A percentile compares a stretch with the other conserved stretches of the same genome.
These are phyloP conservation scores for Hanseniaspora uvarum DNA, from an alignment of 1,139 yeast species.

Conservation along the genomic window DNA sequence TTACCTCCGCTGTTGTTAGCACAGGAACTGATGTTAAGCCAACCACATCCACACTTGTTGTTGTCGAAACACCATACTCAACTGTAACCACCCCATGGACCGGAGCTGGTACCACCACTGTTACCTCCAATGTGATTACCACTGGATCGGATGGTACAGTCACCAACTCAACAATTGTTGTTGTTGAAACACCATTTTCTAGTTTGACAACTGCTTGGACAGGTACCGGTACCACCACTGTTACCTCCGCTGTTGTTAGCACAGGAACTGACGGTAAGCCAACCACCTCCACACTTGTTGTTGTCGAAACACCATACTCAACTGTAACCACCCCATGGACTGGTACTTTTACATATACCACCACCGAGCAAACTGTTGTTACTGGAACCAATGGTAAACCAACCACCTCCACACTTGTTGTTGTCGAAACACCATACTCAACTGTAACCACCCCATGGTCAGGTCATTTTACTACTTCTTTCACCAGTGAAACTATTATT, in stretches of 20 bases:
- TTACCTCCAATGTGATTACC: neutral
- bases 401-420: neutral
- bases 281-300: neutral
- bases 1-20: neutral
- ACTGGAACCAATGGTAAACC: neutral
- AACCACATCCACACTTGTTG: constrained; percentile 3
- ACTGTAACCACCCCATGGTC: neutral
- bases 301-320: neutral
- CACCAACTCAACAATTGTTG: neutral
- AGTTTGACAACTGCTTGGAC: neutral
- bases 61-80: constrained; percentile 17
- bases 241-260: neutral
- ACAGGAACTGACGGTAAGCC: neutral
- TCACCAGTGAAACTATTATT: neutral
- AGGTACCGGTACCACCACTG: neutral
- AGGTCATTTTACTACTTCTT: neutral
- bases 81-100: neutral
- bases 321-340: neutral
- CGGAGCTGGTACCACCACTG: neutral
- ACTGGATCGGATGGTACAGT: neutral
- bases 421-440: neutral
- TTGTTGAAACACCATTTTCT: neutral
- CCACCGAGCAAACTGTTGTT: neutral
- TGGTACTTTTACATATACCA: neutral
- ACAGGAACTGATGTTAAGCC: neutral